Base-by-base conservation (phyloP, 768 basidiomycete genomes). In the Coprinopsis marcescibilis region DNA sequence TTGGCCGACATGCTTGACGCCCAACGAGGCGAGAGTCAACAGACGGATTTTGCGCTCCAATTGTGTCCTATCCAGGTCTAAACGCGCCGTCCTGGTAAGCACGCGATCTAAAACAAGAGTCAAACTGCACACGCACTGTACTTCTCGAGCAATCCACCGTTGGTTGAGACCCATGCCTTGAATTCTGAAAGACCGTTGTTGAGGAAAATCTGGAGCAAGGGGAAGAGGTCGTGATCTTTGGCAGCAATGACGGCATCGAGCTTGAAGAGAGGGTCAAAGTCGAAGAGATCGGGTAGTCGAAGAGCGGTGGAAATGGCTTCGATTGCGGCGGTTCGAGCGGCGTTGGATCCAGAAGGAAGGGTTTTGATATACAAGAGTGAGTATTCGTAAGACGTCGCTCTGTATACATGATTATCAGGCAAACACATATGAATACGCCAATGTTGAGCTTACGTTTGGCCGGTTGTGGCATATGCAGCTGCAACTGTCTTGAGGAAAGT, bases 31-130 rank as follows among this genome's bases (percentile, higher is more conserved):
- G 42, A 92, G 76, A 2, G 80, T 78, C 15, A 92, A 71, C 6
- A 91, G 75, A 20, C 85, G 78, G 36, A 93, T 83, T 69, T 94
- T 94, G 54, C 73, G 78, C 60, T 85, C 85, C 15, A 92, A 71
- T 45, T 79, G 73, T 14, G 70, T 51, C 29, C 62, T 60, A 39
- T 82, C 78, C 36, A 90, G 67, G 30, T 72, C 85, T 87, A 49
- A 57, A 4, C 8, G 39, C 21, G 17, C 54, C 53, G 13, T 43
- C 50, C 43, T 53, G 12, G 26, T 32, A 13, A 23, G 27, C 36
- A 36, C 29, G 26, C 45, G 35, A 25, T 29, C 23, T 13, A 34
- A 33, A 21, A 41, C 20, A 13, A 44, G 38, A n/a, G n/a, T n/a
- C n/a, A 40, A 44, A 34, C 26, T 42, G 37, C 23, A 36, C 20